These are phyloP conservation scores for Nannochloropsis oceanica DNA, from an alignment of 108 stramenopile species.

Conservation along the genomic window DNA sequence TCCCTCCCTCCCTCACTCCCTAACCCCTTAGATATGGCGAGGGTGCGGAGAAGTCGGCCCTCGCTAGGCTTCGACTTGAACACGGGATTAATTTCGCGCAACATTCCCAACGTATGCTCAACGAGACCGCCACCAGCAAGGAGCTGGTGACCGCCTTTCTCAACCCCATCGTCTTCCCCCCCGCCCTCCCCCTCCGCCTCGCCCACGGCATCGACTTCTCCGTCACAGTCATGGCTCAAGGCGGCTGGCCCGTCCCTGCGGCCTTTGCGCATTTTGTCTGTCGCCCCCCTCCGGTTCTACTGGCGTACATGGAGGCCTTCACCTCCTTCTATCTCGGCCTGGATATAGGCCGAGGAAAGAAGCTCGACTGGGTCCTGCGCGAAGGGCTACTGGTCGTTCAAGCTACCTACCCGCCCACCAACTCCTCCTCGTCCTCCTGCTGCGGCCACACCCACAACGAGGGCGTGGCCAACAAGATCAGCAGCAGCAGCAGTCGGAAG, in stretches of 20 bases:
- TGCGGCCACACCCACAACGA: no score
- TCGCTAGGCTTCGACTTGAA: neutral
- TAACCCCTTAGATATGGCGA: neutral
- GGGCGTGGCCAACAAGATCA: no score
- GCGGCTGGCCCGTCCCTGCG: neutral
- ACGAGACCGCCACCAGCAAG: neutral
- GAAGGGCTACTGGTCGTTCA: neutral
- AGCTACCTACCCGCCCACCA: neutral
- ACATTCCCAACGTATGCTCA: neutral
- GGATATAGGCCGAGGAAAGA: neutral
- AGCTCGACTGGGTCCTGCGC: neutral
- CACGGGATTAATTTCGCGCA: neutral
- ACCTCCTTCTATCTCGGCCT: neutral
- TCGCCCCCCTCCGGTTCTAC: neutral
- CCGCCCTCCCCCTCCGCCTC: neutral
- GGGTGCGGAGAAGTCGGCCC: neutral
- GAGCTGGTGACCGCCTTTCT: neutral
- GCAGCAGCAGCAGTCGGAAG: neutral
- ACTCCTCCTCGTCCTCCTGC: no score
- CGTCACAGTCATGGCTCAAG: neutral
- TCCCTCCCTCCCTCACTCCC: no score
- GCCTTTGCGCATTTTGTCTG: neutral
- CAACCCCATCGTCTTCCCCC: neutral
- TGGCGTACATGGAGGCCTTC: neutral
- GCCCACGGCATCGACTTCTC: neutral